A percentile compares a stretch with the other conserved stretches of the same genome.
Conservation (phyloP, 805 yeast genomes). For the Vanderwaltozyma yarrowii region DNA sequence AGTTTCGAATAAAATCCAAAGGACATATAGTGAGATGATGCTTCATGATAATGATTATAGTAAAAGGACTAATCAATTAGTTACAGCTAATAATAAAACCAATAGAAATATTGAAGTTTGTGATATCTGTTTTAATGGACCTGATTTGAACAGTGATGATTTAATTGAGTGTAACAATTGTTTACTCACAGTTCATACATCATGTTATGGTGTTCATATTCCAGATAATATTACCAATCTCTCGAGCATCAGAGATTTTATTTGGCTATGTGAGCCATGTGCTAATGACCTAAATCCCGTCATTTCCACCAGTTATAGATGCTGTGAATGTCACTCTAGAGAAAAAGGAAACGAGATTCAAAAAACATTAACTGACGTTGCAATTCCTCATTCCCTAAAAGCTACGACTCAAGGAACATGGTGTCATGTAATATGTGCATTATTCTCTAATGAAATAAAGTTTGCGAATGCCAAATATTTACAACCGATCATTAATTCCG, state of each 20-base stretch:
- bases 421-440: constrained; percentile 69
- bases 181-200: constrained; percentile 57
- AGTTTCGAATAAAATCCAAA: neutral
- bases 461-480: constrained; percentile 34
- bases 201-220: constrained; percentile 50
- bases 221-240: neutral
- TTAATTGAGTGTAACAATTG: constrained; percentile 47
- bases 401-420: constrained; percentile 59
- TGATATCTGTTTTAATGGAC: neutral
- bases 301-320: constrained; percentile 45
- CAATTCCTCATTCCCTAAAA: constrained; percentile 45
- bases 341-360: constrained; percentile 21
- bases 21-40: neutral
- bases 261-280: constrained; percentile 79
- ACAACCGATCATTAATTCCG: constrained; percentile 40
- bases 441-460: constrained; percentile 38
- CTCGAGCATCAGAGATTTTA: constrained; percentile 14
- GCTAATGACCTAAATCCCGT: constrained; percentile 57
- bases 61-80: too few species aligned
- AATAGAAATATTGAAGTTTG: too few species aligned
- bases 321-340: constrained; percentile 53
- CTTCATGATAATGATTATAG: neutral
- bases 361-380: neutral
- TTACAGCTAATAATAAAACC: too few species aligned
- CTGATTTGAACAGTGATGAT: constrained; percentile 13